A percentile compares a stretch with the other conserved stretches of the same genome.
Evolutionary conservation across 202 grass and related monocot species (phyloP).

Genomic region (Elaeis oleifera): DNA sequence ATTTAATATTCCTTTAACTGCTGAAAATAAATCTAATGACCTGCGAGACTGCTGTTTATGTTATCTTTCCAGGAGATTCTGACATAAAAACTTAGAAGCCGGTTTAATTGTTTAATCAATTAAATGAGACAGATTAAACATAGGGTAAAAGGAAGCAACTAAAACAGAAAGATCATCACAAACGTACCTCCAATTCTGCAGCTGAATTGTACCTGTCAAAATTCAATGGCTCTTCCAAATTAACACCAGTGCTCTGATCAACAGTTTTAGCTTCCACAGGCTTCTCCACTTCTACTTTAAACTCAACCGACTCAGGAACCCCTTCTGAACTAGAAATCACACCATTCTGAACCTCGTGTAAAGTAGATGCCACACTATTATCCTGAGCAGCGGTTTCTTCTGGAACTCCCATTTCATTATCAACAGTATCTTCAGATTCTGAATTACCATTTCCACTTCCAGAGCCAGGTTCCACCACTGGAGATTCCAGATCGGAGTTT

Average conservation of each 20-base stretch:
- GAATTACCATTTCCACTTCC: constrained; percentile 27
- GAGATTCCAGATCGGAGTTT: constrained; percentile 21
- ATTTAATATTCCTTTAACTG: too few relatives aligned
- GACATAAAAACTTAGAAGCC: too few relatives aligned
- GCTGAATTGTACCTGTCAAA: constrained; percentile 49
- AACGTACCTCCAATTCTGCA: constrained; percentile 59
- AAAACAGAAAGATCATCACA: neutral
- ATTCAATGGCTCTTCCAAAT: constrained; percentile 37
- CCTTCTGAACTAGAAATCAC: constrained; percentile 21
- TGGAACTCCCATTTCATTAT: constrained; percentile 21
- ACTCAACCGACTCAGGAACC: constrained; percentile 20
- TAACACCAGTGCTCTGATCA: constrained; percentile 16
- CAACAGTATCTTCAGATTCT: constrained; percentile 34
- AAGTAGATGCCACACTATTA: constrained; percentile 9
- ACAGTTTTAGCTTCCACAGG: neutral
- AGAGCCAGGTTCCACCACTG: constrained; percentile 4
- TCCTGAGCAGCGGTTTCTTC: constrained; percentile 29
- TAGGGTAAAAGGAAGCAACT: too few relatives aligned
- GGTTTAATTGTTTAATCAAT: too few relatives aligned
- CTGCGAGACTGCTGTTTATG: too few relatives aligned
- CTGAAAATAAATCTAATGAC: too few relatives aligned
- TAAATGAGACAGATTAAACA: too few relatives aligned
- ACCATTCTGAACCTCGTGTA: constrained; percentile 16
- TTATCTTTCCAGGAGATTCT: too few relatives aligned
- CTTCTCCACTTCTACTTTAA: constrained; percentile 6